Evolutionary conservation across 2,329 filamentous ascomycete genomes (phyloP).

Genomic region (Arthrobotrys musiformis): DNA sequence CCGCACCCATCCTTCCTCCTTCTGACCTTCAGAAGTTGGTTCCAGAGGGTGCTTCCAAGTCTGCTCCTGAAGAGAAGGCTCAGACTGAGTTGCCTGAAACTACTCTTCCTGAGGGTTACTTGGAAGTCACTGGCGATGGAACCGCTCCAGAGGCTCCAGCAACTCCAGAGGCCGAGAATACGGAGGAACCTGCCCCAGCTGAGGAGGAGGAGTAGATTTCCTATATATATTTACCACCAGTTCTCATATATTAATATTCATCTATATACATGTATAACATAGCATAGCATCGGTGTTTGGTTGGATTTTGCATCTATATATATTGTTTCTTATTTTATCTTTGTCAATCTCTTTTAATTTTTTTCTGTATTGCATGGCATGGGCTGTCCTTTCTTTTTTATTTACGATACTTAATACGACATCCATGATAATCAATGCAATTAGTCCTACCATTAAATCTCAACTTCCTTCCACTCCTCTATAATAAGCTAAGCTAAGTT

Average conservation of each 20-base stretch:
- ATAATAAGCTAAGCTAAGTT: too few species aligned
- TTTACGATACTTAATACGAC: background rate
- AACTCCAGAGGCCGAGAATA: background rate
- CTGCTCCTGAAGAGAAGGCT: background rate
- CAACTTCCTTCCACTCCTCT: too few species aligned
- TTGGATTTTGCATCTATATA: background rate
- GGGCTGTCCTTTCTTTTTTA: background rate
- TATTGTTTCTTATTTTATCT: too few species aligned
- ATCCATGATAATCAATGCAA: background rate
- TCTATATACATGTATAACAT: background rate
- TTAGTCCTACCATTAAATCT: too few species aligned
- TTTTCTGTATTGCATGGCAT: background rate
- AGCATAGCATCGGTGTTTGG: slow-evolving; percentile 5
- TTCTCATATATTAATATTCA: background rate
- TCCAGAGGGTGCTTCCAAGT: background rate
- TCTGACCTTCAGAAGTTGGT: background rate
- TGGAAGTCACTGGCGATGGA: background rate
- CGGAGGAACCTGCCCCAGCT: background rate
- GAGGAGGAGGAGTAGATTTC: background rate
- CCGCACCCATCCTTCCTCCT: slow-evolving; percentile 13
- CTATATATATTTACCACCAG: background rate
- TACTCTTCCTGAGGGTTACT: background rate
- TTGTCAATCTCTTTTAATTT: too few species aligned
- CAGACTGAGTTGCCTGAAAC: background rate
- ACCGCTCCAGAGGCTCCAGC: background rate